Base-by-base conservation (phyloP, 352 stramenopile genomes). In the Peronospora farinosa region DNA sequence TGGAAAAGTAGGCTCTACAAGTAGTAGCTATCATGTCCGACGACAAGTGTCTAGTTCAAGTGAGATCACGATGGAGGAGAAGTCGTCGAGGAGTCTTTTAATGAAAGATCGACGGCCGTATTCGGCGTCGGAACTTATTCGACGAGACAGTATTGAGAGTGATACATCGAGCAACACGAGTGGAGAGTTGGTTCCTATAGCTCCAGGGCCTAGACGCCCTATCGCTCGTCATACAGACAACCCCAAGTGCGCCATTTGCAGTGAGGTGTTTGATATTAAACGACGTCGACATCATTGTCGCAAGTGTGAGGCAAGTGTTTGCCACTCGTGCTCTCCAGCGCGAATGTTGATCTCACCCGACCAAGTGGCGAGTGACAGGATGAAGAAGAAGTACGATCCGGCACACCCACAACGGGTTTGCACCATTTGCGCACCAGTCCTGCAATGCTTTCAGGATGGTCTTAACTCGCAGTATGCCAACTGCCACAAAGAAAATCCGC, bases 401-500 rank as follows among this genome's bases (percentile, higher is more conserved):
- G 73, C 77, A 4, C 65, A 84, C 21, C 82, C 82, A 5, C 82
- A 91, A 42, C 77, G 79, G 3, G 82, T 92, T 8, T 92, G 82
- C 23, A 91, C 79, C 11, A 84, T 90, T 46, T 92, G 82, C 27
- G 78, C 79, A 17, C 79, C 79, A 9, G 68, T 89, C 16, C 57
- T 92, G 30, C 75, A 91, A 60, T 74, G 58, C 27, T 83, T 88
- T 39, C 82, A 92, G 54, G 65, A 83, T 38, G 66, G 68, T 6
- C 56, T 90, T 30, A 86, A 82, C 47, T 47, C 75, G 0, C 67
- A 86, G 47, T 92, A 83, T 41, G 82, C 79, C 10, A 89, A 89
- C 40, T 88, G 71, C 59, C 74, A 92, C 65, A 89, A 92, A 51
- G 79, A 86, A 36, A 88, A 88, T 51, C 74, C 82, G 10, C 82